phyloP scores from a whole-genome alignment of 352 stramenopile genomes.

The Pythium phragmiticola region DNA sequence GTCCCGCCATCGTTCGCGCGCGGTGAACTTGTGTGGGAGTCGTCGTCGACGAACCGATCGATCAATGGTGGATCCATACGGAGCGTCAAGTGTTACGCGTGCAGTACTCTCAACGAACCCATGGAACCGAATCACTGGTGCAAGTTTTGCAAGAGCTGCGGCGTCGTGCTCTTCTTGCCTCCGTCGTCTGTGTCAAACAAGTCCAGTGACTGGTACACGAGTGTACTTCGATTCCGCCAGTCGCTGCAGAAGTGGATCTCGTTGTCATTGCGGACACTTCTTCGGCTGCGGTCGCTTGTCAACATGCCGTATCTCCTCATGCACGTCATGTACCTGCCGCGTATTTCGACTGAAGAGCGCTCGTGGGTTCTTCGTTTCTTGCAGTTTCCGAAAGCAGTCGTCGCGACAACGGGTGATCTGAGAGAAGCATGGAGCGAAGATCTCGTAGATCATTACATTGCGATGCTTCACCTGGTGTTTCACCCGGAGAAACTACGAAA shows the following conservation, averaged over 20 bases:
- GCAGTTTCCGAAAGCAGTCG: slow-evolving; percentile 74
- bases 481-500: slow-evolving; percentile 78
- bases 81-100: slow-evolving; percentile 74
- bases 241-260: slow-evolving; percentile 85
- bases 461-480: slow-evolving; percentile 86
- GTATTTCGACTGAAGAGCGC: slow-evolving; percentile 72
- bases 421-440: slow-evolving; percentile 76
- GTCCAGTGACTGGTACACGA: slow-evolving; percentile 80
- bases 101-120: slow-evolving; percentile 55
- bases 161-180: slow-evolving; percentile 74
- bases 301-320: slow-evolving; percentile 86
- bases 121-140: slow-evolving; percentile 74
- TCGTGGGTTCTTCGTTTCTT: slow-evolving; percentile 81
- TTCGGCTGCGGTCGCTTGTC: slow-evolving; percentile 57
- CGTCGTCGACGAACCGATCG: slow-evolving; percentile 31
- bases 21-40: slow-evolving; percentile 73
- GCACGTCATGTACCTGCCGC: slow-evolving; percentile 84
- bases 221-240: slow-evolving; percentile 65
- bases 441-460: slow-evolving; percentile 81
- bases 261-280: slow-evolving; percentile 55
- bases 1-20: slow-evolving; percentile 78
- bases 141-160: slow-evolving; percentile 71
- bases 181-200: slow-evolving; percentile 76
- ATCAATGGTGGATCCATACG: slow-evolving; percentile 44
- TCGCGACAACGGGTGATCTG: slow-evolving; percentile 51